Evolutionary conservation across 2,329 filamentous ascomycete genomes (phyloP).

Genomic region (Neonectria hederae): DNA sequence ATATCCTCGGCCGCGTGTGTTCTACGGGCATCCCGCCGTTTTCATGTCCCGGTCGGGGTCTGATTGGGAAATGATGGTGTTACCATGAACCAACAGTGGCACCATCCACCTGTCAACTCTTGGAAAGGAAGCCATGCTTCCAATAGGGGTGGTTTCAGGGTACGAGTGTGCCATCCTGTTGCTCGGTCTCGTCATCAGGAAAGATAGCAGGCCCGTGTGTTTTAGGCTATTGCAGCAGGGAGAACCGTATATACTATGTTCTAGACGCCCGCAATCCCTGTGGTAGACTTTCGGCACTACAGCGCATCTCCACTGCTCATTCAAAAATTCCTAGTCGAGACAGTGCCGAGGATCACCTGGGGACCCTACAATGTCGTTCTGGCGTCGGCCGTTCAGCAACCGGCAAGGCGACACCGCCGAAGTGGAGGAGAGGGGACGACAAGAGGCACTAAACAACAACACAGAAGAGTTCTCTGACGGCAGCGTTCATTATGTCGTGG

Average conservation of each 20-base stretch:
- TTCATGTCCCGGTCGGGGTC: slow-evolving; percentile 15
- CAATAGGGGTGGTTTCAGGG: not conserved
- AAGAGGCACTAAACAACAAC: slow-evolving; percentile 3
- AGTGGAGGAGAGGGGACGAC: slow-evolving; percentile 26
- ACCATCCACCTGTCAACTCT: not conserved
- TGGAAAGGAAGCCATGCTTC: not conserved
- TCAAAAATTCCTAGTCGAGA: not conserved
- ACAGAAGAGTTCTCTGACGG: slow-evolving; percentile 22
- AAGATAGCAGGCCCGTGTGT: not conserved
- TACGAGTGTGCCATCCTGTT: not conserved
- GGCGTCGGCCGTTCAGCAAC: slow-evolving; percentile 32
- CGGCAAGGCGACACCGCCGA: slow-evolving; percentile 19
- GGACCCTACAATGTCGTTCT: slow-evolving; percentile 24
- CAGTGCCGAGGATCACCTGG: not conserved
- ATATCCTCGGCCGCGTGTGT: not conserved
- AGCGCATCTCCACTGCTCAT: not conserved
- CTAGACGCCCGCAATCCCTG: not conserved
- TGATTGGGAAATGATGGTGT: not conserved
- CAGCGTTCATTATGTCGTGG: slow-evolving; percentile 24
- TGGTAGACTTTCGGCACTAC: not conserved
- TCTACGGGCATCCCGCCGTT: slow-evolving; percentile 2
- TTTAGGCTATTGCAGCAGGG: not conserved
- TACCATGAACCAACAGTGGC: slow-evolving; percentile 11
- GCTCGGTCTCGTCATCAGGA: slow-evolving; percentile 7
- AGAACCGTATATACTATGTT: slow-evolving; percentile 1